Evolutionary conservation across 192 early-diverging fungal genomes (phyloP), one percentile per base, ranked within the genome.

Genomic region (Obelidium mucronatum): DNA sequence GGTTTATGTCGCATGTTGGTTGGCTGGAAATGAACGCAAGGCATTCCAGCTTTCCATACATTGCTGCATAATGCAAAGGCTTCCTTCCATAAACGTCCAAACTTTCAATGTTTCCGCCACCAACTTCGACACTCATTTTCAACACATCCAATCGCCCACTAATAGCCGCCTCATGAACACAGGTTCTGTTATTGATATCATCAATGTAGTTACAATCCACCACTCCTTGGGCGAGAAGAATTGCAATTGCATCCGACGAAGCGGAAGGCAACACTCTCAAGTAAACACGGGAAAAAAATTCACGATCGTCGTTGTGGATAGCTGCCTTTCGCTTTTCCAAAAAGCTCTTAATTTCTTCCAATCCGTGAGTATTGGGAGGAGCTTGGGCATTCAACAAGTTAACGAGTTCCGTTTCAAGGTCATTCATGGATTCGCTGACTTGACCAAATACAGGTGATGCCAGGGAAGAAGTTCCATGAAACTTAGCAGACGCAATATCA

Each of bases 101-200:
- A 30, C 73, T 77, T 31, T 82, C 70, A 48, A 82, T 64, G 51
- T 76, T 80, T n/a, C 81, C 84, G 3, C 78, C 78, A 37, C 67
- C 64, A 11, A 36, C 78, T 48, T 84, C 73, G 39, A 91, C 75
- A 36, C 83, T 84, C 34, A 92, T 73, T 71, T 87, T 79, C 36
- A 98, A 69, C 17, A 96, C 82, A 40, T 86, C 86, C 74, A 91
- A 77, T 40, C 91, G 88, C 2, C 95, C 95, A 26, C 87, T 85
- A 77, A 96, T 95, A 0, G 96, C 93, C 1, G 93, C 90, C 66
- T 95, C 95, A 79, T 99, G 98, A 0, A 96, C 83, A 56, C 90
- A 92, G 0, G 94, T 97, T 52, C 94, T 90, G 72, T 94, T 92
- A 71, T 91, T 98, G 80, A 99, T 96, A 73, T 98, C 97, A 80